These are phyloP conservation scores for Ballota nigra DNA, from an alignment of 257 asterid genomes.

Conservation along the genomic window DNA sequence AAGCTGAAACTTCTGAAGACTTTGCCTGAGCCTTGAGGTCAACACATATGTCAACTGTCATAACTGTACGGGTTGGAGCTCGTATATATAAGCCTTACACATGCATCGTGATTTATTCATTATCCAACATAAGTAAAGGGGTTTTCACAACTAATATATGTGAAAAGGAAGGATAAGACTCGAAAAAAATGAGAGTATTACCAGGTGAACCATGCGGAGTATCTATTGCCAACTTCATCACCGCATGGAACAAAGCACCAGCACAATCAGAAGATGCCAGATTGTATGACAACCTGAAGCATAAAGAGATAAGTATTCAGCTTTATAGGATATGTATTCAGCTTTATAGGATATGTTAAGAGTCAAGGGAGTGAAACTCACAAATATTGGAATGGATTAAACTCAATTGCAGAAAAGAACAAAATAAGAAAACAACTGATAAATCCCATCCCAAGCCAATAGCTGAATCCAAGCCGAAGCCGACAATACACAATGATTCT, in stretches of 20 bases:
- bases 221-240: constrained; percentile 78
- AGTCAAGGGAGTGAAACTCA: too few relatives aligned
- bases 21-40: background rate
- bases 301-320: constrained; percentile 16
- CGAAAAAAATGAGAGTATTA: constrained; percentile 26
- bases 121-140: constrained; percentile 3
- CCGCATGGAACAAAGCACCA: constrained; percentile 79
- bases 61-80: background rate
- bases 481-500: too few relatives aligned
- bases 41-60: background rate
- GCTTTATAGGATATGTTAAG: too few relatives aligned
- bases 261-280: constrained; percentile 72
- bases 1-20: too few relatives aligned
- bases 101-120: background rate
- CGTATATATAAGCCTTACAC: background rate
- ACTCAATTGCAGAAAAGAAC: too few relatives aligned
- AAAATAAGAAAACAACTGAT: too few relatives aligned
- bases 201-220: constrained; percentile 58
- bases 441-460: too few relatives aligned
- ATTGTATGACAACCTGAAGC: constrained; percentile 81
- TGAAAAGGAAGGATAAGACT: constrained; percentile 10
- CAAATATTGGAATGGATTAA: too few relatives aligned
- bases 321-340: too few relatives aligned
- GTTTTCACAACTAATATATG: constrained; percentile 14
- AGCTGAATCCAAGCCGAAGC: too few relatives aligned